Percentiles rank a stretch among this genome's conserved stretches.
Evolutionary conservation across 306 rosid species (phyloP).

Genomic region (Gillenia trifoliata): DNA sequence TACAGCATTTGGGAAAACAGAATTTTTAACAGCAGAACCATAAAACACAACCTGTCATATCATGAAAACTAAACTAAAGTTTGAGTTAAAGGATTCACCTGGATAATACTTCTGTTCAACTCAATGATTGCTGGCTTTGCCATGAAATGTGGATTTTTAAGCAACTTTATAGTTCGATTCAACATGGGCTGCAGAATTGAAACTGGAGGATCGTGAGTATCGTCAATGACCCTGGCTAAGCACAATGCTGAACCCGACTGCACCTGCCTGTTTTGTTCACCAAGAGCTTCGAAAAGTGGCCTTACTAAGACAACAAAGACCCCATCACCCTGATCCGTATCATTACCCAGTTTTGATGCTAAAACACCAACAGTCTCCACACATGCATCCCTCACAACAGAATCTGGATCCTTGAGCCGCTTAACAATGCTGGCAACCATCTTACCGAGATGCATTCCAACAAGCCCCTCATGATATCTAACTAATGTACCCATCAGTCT

Average conservation of each 20-base stretch:
- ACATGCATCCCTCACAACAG: constrained; percentile 69
- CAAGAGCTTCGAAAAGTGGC: constrained; percentile 72
- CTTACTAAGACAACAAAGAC: constrained; percentile 49
- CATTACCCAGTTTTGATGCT: constrained; percentile 36
- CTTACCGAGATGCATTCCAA: constrained; percentile 54
- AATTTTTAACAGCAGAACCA: background rate
- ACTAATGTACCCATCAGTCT: constrained; percentile 49
- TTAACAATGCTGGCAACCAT: constrained; percentile 59
- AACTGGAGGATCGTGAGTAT: constrained; percentile 54
- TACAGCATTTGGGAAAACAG: constrained; percentile 8
- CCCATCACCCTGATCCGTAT: constrained; percentile 24
- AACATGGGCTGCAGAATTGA: constrained; percentile 60
- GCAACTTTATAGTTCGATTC: constrained; percentile 57
- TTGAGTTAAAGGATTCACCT: constrained; percentile 27
- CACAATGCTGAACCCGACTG: constrained; percentile 66
- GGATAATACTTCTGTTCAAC: constrained; percentile 58
- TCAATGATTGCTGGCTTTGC: constrained; percentile 70
- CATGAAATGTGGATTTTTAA: constrained; percentile 68
- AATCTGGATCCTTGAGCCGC: constrained; percentile 64
- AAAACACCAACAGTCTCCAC: constrained; percentile 46
- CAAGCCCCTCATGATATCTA: constrained; percentile 27
- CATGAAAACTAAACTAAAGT: background rate
- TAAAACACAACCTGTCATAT: background rate
- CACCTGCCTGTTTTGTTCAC: constrained; percentile 75
- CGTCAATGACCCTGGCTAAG: constrained; percentile 54